Base-by-base conservation (phyloP, 1,284 basidiomycete species). In the Erythrobasidium hasegawianum region DNA sequence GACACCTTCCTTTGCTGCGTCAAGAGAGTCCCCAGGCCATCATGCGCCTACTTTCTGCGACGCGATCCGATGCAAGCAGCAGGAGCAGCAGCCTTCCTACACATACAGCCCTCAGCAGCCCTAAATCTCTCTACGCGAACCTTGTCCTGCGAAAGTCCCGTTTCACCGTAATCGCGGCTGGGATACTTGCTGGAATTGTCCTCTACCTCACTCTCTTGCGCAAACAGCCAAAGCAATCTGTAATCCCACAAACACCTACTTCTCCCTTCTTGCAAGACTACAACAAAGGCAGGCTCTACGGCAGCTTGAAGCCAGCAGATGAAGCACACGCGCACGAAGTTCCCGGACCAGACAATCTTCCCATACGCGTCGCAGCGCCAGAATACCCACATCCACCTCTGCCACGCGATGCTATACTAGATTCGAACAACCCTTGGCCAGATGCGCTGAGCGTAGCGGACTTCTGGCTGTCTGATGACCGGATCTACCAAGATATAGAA, bases 341-440 rank as follows among this genome's bases (percentile, higher is more conserved):
- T 5, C 43, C 43, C 8, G 22, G 43, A 5, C 43, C 43, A n/a
- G 43, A 47, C 2, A 43, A 64, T 16, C 27, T 64, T 9, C 53
- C 61, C 14, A 43, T 64, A 22, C 53, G 54, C n/a, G 39, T 56
- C 29, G 40, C n/a, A 10, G 11, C 54, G 13, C 61, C 49, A 8
- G 40, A 27, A 20, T 52, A 56, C 20, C 52, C 61, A 40, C 53
- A 55, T 39, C 40, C 43, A 38, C 38, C 38, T 47, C 54, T 49
- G 11, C 53, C 61, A 20, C 14, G 39, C 39, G 26, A 41, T 26
- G 33, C 33, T 4, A 33, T 33, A 33, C 22, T 49, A 9, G 61
- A 47, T 16, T 56, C 49, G n/a, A 24, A 39, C 0, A 53, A 68
- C 33, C 67, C 67, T 16, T 68, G 67, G 67, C 60, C 61, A 24